A percentile compares a stretch with the other conserved stretches of the same genome.
Conservation (phyloP, 73 alveolate genomes). For the Paramecium octaurelia region DNA sequence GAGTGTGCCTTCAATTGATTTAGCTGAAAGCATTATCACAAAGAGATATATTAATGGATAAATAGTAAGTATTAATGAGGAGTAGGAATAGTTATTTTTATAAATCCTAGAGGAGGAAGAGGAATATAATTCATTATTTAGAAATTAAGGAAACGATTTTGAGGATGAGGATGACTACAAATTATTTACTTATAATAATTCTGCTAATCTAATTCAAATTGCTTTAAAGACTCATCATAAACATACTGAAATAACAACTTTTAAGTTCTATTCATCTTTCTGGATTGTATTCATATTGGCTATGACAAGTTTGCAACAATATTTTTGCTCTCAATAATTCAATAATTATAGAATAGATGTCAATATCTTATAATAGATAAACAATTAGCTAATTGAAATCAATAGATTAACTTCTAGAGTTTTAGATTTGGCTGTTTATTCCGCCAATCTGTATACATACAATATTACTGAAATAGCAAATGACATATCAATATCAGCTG, state of each 20-base stretch:
- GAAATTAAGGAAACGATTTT: neutral
- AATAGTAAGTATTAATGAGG: conserved; percentile 1
- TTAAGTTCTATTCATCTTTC: neutral
- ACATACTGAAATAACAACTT: neutral
- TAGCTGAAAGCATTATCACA: neutral
- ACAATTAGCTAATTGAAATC: neutral
- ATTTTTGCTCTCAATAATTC: neutral
- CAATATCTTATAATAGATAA: neutral
- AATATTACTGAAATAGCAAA: neutral
- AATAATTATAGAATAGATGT: neutral
- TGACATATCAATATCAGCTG: neutral
- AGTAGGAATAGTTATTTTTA: neutral
- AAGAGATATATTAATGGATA: conserved; percentile 15
- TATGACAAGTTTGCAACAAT: neutral
- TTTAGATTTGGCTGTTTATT: neutral
- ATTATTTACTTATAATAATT: neutral
- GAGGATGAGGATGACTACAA: conserved; percentile 20
- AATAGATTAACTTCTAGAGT: neutral
- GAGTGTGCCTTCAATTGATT: neutral
- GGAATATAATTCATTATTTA: neutral
- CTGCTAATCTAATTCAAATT: neutral
- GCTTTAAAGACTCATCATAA: neutral
- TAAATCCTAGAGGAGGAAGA: neutral
- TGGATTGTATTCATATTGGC: neutral
- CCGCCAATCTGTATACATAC: neutral